These are phyloP conservation scores for Leccinum ponderosum DNA, from an alignment of 1,284 basidiomycete genomes.

Conservation along the genomic window DNA sequence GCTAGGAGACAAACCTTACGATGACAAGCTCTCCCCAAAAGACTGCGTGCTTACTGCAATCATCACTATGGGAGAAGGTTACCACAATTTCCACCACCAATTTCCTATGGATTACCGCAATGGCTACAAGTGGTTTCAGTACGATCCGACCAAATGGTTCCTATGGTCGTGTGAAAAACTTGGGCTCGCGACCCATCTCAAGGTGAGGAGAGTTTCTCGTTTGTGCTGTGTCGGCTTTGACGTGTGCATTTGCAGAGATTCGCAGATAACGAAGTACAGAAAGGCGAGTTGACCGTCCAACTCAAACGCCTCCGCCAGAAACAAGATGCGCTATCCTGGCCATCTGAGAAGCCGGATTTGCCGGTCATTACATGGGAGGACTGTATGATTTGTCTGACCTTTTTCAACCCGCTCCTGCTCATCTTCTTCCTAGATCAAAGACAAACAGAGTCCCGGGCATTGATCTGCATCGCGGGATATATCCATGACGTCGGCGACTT, in stretches of 20 bases:
- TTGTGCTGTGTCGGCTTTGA: neutral
- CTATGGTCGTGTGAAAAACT: slow-evolving; percentile 63
- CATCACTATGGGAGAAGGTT: slow-evolving; percentile 88
- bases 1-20: slow-evolving; percentile 87
- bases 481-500: slow-evolving; percentile 85
- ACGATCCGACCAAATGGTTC: slow-evolving; percentile 88
- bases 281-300: slow-evolving; percentile 89
- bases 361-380: slow-evolving; percentile 85
- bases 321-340: slow-evolving; percentile 74
- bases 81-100: slow-evolving; percentile 94
- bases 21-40: slow-evolving; percentile 87
- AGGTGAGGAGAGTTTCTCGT: slow-evolving; percentile 39
- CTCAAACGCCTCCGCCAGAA: slow-evolving; percentile 75
- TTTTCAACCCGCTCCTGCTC: neutral
- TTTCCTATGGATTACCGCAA: slow-evolving; percentile 83
- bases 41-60: slow-evolving; percentile 87
- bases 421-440: slow-evolving; percentile 54
- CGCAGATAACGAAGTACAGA: slow-evolving; percentile 89
- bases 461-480: slow-evolving; percentile 82
- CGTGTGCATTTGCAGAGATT: slow-evolving; percentile 45
- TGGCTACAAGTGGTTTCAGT: slow-evolving; percentile 89
- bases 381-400: slow-evolving; percentile 44
- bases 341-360: slow-evolving; percentile 67
- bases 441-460: slow-evolving; percentile 69
- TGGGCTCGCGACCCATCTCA: slow-evolving; percentile 82